Evolutionary conservation across 495 filamentous ascomycete genomes (phyloP).

Genomic region (Neurospora sp.): DNA sequence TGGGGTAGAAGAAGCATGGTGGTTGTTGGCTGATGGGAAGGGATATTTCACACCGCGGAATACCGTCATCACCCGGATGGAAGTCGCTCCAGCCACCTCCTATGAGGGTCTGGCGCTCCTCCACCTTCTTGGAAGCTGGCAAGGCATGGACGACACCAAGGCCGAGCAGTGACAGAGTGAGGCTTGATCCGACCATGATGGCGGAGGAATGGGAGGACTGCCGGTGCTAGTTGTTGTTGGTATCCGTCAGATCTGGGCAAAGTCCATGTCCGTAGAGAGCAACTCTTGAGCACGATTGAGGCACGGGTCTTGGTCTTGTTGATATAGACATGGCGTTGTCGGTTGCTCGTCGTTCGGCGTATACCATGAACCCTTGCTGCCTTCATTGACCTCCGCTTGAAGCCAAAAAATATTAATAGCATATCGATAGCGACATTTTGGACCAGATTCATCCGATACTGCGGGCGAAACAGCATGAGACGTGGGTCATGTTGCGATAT

Average conservation of each 20-base stretch:
- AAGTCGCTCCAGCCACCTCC: constrained; percentile 6
- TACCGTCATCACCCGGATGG: too few species aligned
- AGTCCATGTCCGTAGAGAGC: constrained; percentile 5
- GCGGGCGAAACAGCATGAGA: constrained; percentile 8
- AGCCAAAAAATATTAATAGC: constrained; percentile 17
- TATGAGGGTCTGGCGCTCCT: constrained; percentile 9
- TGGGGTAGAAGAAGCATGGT: too few species aligned
- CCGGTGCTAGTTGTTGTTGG: neutral
- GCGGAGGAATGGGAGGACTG: neutral
- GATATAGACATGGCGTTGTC: constrained; percentile 9
- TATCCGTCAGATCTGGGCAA: constrained; percentile 4
- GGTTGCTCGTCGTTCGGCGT: neutral
- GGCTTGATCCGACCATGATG: constrained; percentile 19
- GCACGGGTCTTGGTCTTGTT: constrained; percentile 5
- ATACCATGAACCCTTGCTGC: neutral
- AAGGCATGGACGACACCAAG: constrained; percentile 20
- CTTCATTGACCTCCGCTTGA: neutral
- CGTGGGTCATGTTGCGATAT: constrained; percentile 4
- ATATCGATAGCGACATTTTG: constrained; percentile 3
- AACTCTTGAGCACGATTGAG: neutral
- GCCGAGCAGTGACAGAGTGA: constrained; percentile 21
- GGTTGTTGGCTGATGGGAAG: too few species aligned
- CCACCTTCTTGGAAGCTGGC: constrained; percentile 10
- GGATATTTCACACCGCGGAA: too few species aligned
- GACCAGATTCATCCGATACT: neutral